Conservation (phyloP, 176 grass and related monocot genomes). For the Zoysia pacifica region DNA sequence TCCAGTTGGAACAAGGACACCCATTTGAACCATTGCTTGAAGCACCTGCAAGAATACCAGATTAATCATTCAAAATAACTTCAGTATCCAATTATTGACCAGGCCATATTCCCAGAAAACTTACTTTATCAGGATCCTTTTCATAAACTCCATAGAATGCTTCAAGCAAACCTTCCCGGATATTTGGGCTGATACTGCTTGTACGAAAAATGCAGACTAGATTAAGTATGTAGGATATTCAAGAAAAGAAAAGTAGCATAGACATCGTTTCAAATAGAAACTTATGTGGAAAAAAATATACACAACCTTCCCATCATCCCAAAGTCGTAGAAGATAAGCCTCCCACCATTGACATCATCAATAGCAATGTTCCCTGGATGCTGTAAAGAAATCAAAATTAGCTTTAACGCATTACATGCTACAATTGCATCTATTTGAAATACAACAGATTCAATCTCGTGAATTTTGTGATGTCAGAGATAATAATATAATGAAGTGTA, state of each 20-base stretch:
- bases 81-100: slow-evolving; percentile 21
- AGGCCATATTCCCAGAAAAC: slow-evolving; percentile 37
- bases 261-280: slow-evolving; percentile 19
- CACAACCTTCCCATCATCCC: slow-evolving; percentile 99
- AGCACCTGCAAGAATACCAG: slow-evolving; percentile 63
- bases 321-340: slow-evolving; percentile 99
- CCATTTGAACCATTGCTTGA: slow-evolving; percentile 96
- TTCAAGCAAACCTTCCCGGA: slow-evolving; percentile 91
- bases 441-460: background rate
- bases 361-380: slow-evolving; percentile 99
- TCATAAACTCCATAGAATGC: slow-evolving; percentile 96
- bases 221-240: slow-evolving; percentile 18
- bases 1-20: slow-evolving; percentile 97
- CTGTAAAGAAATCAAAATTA: slow-evolving; percentile 53
- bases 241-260: background rate
- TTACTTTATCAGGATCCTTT: slow-evolving; percentile 92
- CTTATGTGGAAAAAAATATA: background rate
- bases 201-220: slow-evolving; percentile 32
- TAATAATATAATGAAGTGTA: no score
- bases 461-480: background rate
- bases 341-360: slow-evolving; percentile 96
- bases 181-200: slow-evolving; percentile 91
- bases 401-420: background rate
- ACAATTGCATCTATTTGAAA: slow-evolving; percentile 8
- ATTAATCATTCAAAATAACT: slow-evolving; percentile 12